A percentile compares a stretch with the other conserved stretches of the same genome.
Evolutionary conservation across 345 rosid genomes (phyloP).

Genomic region (Salix purpurea): DNA sequence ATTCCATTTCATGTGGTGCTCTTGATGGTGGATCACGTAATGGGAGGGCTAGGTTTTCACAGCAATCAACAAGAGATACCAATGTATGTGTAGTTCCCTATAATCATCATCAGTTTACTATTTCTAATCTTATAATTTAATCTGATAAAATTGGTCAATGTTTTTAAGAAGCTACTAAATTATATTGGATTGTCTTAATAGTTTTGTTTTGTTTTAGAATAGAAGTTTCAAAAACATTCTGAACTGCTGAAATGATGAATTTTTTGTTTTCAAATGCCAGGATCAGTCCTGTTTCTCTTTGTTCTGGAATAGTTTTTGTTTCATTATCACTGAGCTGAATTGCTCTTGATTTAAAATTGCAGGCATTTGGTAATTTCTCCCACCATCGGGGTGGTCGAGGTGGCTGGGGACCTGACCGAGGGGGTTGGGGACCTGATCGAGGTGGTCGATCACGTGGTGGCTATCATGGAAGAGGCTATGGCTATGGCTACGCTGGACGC

Average conservation of each 20-base stretch:
- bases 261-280: neutral
- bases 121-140: neutral
- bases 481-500: conserved; percentile 1
- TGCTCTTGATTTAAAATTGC: conserved; percentile 2
- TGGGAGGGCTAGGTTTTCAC: conserved; percentile 21
- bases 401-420: conserved; percentile 8
- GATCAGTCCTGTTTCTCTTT: neutral
- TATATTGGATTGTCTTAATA: neutral
- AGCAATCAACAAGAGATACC: conserved; percentile 24
- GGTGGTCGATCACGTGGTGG: conserved; percentile 16
- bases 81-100: conserved; percentile 18
- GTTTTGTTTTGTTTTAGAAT: neutral
- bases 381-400: conserved; percentile 19
- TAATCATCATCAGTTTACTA: neutral
- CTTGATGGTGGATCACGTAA: conserved; percentile 12
- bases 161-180: neutral
- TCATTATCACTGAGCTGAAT: neutral
- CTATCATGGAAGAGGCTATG: conserved; percentile 21
- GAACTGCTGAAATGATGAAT: neutral
- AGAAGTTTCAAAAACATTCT: neutral
- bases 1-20: conserved; percentile 28
- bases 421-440: conserved; percentile 12
- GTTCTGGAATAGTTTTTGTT: neutral
- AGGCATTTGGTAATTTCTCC: conserved; percentile 26
- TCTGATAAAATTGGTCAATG: neutral